phyloP scores from a whole-genome alignment of 2,329 filamentous ascomycete genomes.

The Pseudogymnoascus sp. region DNA sequence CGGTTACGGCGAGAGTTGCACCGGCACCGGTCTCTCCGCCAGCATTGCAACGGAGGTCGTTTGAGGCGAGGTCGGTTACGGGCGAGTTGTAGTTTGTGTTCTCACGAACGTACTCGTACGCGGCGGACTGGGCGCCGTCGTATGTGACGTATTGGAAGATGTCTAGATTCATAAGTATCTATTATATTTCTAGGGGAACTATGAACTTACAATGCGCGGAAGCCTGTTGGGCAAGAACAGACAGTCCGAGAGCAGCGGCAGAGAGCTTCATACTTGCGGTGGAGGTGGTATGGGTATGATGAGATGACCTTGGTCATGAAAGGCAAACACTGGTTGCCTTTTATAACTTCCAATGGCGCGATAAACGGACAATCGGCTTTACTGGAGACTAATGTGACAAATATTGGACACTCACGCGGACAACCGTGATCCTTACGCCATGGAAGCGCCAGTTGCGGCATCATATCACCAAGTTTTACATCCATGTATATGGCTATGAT shows the following conservation, averaged over 20 bases:
- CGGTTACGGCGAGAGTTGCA: constrained; percentile 1
- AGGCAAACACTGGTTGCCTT: not conserved
- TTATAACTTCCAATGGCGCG: not conserved
- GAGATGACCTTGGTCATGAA: not conserved
- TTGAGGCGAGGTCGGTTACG: constrained; percentile 38
- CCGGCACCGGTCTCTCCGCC: constrained; percentile 3
- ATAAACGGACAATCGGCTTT: not conserved
- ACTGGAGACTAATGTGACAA: not conserved
- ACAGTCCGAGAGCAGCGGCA: not conserved
- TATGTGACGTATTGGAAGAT: constrained; percentile 9
- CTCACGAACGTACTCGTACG: constrained; percentile 32
- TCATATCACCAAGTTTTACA: not conserved
- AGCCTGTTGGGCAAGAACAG: not conserved
- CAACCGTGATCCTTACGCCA: not conserved
- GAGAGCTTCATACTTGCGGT: not conserved
- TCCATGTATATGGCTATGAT: not conserved
- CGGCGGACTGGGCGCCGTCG: not conserved
- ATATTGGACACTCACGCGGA: not conserved
- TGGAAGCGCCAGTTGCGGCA: not conserved
- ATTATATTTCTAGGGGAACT: not conserved
- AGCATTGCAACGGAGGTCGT: constrained; percentile 37
- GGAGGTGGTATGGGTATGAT: not conserved
- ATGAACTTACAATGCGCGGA: constrained; percentile 1
- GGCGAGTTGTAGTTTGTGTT: constrained; percentile 37
- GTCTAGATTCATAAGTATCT: not conserved